Evolutionary conservation across 345 rosid species (phyloP), one percentile per base, ranked within the genome.

Genomic region (Cochlearia excelsa): DNA sequence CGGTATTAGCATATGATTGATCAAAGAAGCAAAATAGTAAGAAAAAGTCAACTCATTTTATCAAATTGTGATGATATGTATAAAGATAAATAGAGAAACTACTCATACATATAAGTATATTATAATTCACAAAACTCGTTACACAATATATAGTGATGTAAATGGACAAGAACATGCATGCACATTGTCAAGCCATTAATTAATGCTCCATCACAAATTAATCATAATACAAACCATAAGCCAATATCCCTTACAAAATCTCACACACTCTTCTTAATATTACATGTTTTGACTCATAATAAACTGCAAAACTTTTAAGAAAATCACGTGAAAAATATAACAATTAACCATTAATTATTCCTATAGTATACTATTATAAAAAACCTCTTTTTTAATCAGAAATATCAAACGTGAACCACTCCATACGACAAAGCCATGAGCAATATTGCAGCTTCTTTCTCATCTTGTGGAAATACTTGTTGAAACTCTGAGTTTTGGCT

Each of bases 371-470:
- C 10, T 45, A 51, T 57, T 38, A 26, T 42, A 16, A 16, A 16
- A 16, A 16, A 16, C 23, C 23, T 16, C 23, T 16, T 16, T 37
- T 37, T 53, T 70, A 26, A 26, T 63, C 54, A 56, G 54, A 52
- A 54, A 53, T 41, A 26, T 81, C 74, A 80, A 41, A 85, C 81
- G 30, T 72, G 88, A 54, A 88, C 93, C 43, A 92, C 74, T 28
- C 98, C 98, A 54, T 84, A 80, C 8, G 98, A 91, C 46, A 91
- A 63, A 66, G 98, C 96, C 96, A 91, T 91, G 34, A 91, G 87
- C 46, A 91, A 81, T 70, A 91, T 78, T 6, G 98, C 98, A 10
- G 92, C 98, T 75, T 91, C 96, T 72, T 88, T 88, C 77, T 91
- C 98, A 38, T 88, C 98, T 69, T 86, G 98, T 58, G 96, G 96